Evolutionary conservation across 805 yeast species (phyloP).

Genomic region (Wickerhamomyces rabaulensis): DNA sequence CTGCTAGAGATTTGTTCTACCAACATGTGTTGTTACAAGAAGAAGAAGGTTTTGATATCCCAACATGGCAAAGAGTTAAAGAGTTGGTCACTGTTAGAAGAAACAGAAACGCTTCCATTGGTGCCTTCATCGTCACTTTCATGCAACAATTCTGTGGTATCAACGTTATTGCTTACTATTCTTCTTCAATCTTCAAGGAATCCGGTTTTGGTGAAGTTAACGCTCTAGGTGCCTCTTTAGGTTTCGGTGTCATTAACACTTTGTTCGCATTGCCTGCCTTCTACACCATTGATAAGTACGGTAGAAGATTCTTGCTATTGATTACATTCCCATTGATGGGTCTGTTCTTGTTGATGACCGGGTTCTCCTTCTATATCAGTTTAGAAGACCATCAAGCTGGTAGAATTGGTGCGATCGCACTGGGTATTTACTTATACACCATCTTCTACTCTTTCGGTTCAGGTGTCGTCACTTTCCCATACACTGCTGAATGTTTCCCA

Average conservation of each 20-base stretch:
- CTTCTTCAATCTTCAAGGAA: conserved; percentile 67
- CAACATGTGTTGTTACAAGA: conserved; percentile 60
- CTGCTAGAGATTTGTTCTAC: conserved; percentile 69
- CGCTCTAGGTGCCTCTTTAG: conserved; percentile 78
- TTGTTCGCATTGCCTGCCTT: conserved; percentile 81
- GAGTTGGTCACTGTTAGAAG: conserved; percentile 70
- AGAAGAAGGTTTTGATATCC: conserved; percentile 46
- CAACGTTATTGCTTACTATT: conserved; percentile 82
- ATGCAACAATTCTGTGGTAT: conserved; percentile 92
- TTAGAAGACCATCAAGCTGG: conserved; percentile 36
- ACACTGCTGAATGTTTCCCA: conserved; percentile 82
- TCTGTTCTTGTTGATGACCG: conserved; percentile 53
- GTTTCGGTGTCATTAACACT: conserved; percentile 79
- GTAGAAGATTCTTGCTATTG: conserved; percentile 59
- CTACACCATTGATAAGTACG: conserved; percentile 71
- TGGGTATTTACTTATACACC: conserved; percentile 71
- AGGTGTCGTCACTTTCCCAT: conserved; percentile 88
- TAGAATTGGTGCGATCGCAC: conserved; percentile 60
- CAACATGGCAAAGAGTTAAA: conserved; percentile 41
- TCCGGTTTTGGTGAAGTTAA: conserved; percentile 58
- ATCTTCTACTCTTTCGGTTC: conserved; percentile 78
- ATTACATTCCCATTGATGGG: conserved; percentile 62
- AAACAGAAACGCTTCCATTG: conserved; percentile 77
- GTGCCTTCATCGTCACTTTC: conserved; percentile 78
- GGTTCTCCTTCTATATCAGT: conserved; percentile 69